Conservation (phyloP, 2,329 filamentous ascomycete species). For the Fusarium sp. region DNA sequence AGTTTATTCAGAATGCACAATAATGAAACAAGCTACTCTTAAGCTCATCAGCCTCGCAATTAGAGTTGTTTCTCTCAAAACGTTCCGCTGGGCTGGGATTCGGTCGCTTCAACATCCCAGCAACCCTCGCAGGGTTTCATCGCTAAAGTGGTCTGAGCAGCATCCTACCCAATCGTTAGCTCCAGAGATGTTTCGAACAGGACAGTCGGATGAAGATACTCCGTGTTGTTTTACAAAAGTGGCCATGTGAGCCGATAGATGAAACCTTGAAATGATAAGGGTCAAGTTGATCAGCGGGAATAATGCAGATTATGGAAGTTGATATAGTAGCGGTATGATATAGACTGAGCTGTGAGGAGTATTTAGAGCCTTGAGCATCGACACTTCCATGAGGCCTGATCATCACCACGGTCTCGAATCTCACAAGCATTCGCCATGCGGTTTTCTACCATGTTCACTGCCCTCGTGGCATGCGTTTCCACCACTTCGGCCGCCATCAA, state of each 20-base stretch:
- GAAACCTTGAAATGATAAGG: slow-evolving; percentile 22
- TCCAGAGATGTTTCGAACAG: neutral
- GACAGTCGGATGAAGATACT: slow-evolving; percentile 10
- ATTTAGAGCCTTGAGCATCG: neutral
- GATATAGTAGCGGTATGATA: neutral
- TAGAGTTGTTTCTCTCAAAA: neutral
- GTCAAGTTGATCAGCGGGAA: neutral
- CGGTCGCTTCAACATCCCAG: slow-evolving; percentile 4
- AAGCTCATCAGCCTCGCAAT: neutral
- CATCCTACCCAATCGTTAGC: slow-evolving; percentile 8
- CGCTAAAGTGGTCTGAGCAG: neutral
- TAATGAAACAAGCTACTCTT: too few relatives aligned
- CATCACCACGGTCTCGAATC: too few relatives aligned
- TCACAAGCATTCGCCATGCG: slow-evolving; percentile 47
- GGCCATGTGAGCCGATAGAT: slow-evolving; percentile 2
- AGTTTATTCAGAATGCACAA: neutral
- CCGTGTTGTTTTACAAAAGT: slow-evolving; percentile 21
- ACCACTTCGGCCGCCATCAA: slow-evolving; percentile 53
- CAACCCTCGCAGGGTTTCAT: neutral
- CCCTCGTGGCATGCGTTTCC: slow-evolving; percentile 47
- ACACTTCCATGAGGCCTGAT: neutral
- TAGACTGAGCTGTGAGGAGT: neutral
- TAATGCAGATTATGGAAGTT: slow-evolving; percentile 12
- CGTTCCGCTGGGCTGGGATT: neutral
- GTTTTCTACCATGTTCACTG: slow-evolving; percentile 45